phyloP scores from a whole-genome alignment of 2,329 filamentous ascomycete genomes.

The Exserohilum rostratum region DNA sequence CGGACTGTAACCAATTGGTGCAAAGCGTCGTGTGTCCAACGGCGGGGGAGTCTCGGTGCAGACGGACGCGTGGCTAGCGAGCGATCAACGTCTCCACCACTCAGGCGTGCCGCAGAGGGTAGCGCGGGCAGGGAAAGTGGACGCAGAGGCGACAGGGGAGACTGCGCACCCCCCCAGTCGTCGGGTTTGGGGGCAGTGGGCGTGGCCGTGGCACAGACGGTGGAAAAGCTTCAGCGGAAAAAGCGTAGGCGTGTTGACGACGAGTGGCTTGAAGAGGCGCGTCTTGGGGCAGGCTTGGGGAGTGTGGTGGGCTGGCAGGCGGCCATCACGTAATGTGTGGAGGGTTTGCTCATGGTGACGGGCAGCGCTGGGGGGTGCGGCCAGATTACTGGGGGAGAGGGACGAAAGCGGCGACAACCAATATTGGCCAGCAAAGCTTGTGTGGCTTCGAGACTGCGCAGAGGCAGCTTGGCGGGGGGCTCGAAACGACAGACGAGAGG shows the following conservation, averaged over 20 bases:
- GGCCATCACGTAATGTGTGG: constrained; percentile 9
- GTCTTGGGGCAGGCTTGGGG: not conserved
- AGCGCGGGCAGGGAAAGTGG: constrained; percentile 6
- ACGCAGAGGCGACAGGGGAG: constrained; percentile 5
- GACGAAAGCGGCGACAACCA: not conserved
- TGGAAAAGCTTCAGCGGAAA: not conserved
- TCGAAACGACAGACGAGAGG: constrained; percentile 5
- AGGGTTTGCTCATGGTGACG: constrained; percentile 8
- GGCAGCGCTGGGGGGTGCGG: too few species aligned
- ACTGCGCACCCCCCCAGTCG: constrained; percentile 9
- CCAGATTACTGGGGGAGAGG: not conserved
- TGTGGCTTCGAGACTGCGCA: constrained; percentile 3
- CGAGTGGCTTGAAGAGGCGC: not conserved
- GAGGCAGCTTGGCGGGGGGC: constrained; percentile 4
- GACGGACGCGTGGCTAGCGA: constrained; percentile 21
- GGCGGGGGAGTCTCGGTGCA: constrained; percentile 8
- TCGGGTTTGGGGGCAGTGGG: too few species aligned
- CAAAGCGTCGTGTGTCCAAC: constrained; percentile 6
- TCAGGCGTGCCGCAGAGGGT: constrained; percentile 12
- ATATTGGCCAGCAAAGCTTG: constrained; percentile 14
- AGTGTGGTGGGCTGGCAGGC: not conserved
- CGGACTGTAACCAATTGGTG: not conserved
- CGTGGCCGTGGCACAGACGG: not conserved
- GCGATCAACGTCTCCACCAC: constrained; percentile 14
- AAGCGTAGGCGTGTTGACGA: constrained; percentile 1